Conservation (phyloP, 2,329 filamentous ascomycete species). For the Aureobasidium sp. region DNA sequence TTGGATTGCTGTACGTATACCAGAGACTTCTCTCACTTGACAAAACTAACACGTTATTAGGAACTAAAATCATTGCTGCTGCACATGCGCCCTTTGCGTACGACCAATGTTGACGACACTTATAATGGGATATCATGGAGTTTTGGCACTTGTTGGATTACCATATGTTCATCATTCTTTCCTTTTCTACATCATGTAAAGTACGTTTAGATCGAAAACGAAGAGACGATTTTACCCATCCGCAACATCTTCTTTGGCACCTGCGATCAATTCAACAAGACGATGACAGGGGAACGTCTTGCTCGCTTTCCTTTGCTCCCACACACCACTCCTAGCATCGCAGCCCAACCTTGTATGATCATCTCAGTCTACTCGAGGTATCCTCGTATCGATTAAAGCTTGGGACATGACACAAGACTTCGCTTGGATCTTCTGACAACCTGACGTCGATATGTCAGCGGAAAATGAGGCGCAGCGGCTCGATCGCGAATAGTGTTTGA, state of each 20-base stretch:
- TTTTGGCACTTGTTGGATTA: conserved; percentile 14
- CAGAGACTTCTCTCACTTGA: not conserved
- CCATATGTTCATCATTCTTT: conserved; percentile 1
- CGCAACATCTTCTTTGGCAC: not conserved
- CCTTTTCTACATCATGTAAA: not conserved
- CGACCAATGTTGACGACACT: conserved; percentile 14
- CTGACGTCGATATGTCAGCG: conserved; percentile 8
- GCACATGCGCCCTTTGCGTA: not conserved
- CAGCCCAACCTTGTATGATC: not conserved
- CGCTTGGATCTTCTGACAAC: not conserved
- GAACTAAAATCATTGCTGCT: conserved; percentile 13
- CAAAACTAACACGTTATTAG: conserved; percentile 13
- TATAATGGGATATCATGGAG: conserved; percentile 14
- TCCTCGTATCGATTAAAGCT: not conserved
- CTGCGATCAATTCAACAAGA: no score
- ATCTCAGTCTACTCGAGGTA: not conserved
- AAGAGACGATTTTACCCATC: not conserved
- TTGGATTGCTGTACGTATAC: conserved; percentile 45
- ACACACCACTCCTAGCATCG: not conserved
- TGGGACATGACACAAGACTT: not conserved
- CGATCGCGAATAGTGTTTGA: conserved; percentile 5
- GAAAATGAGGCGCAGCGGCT: conserved; percentile 1
- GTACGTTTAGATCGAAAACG: conserved; percentile 6
- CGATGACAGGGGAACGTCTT: not conserved
- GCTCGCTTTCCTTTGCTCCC: not conserved